These are phyloP conservation scores for Aspergillus steynii DNA, from an alignment of 495 filamentous ascomycete genomes.

Conservation along the genomic window DNA sequence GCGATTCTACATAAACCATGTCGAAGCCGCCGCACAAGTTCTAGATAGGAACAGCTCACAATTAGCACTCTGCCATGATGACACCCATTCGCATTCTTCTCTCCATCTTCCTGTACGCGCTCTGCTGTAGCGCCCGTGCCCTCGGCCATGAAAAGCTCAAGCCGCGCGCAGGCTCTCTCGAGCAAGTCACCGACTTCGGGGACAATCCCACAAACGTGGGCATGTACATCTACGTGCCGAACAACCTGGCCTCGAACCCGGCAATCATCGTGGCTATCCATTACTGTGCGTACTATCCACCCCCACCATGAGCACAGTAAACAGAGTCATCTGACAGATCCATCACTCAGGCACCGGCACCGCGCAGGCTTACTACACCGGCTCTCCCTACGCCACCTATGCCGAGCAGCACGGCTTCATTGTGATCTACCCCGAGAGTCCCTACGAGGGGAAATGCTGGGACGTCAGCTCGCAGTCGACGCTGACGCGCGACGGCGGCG, in stretches of 20 bases:
- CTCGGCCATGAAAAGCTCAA: constrained; percentile 2
- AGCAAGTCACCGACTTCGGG: constrained; percentile 29
- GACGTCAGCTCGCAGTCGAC: constrained; percentile 56
- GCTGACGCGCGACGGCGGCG: constrained; percentile 57
- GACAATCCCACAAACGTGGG: constrained; percentile 43
- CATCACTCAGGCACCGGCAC: constrained; percentile 45
- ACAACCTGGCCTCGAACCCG: constrained; percentile 51
- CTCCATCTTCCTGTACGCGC: constrained; percentile 8
- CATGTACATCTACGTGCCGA: constrained; percentile 58
- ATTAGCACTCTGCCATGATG: background rate
- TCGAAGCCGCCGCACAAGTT: background rate
- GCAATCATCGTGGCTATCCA: constrained; percentile 56
- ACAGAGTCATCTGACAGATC: background rate
- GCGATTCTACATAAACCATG: background rate
- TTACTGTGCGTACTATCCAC: constrained; percentile 27
- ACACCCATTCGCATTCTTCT: constrained; percentile 2
- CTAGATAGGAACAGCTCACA: background rate
- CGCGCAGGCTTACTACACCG: constrained; percentile 49
- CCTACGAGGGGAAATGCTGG: constrained; percentile 55
- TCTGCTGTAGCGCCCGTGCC: constrained; percentile 11
- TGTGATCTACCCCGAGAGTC: constrained; percentile 55
- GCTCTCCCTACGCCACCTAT: constrained; percentile 46
- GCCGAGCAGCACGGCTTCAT: constrained; percentile 58
- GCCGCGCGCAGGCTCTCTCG: constrained; percentile 17
- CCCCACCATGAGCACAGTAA: background rate